Evolutionary conservation across 169 alveolate species (phyloP), one percentile per base, ranked within the genome.

Genomic region (Eimeria maxima): DNA sequence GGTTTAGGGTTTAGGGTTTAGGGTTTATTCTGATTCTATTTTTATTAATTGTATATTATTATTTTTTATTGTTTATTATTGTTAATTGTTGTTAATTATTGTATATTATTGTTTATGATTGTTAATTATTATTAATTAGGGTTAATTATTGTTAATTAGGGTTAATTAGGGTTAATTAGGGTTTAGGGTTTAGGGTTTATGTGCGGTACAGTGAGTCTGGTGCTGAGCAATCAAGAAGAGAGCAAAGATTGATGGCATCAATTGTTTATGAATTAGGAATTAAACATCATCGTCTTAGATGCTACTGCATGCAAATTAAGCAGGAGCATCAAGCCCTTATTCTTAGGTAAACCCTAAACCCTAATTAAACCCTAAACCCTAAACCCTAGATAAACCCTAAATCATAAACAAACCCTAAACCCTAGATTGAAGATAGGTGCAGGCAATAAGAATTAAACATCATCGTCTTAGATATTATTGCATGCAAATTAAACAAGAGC

Each of bases 271-370:
- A 78, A 27, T 14, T 92, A 2, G 95, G 95, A 14, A 65, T 92
- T 38, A 69, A 87, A 42, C 60, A 67, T 53, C 90, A 92, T 67
- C 60, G 69, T 14, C 33, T 92, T 33, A 60, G 78, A n/a, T 83
- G 90, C 57, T 92, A 74, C 95, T 92, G 95, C 84, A 67, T 73
- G 27, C 95, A 92, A 45, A 53, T 92, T 44, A 92, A 74, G 45
- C 33, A 92, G 18, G 95, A 92, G 27, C 83, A 92, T 90, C 91
- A 92, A 45, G 95, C 95, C 67, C 55, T 92, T 27, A 13, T 55
- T 18, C 92, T 92, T 60, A 53, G 95, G 95, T 69, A 69, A n/a
- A 16, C 78, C 78, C 27, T 47, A n/a, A 80, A 33, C 67, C 42
- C 42, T 80, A 67, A 27, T 6, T 13, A 53, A 53, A 53, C 60